phyloP scores from a whole-genome alignment of 208 protist species.

The Trypanosoma lewisi region DNA sequence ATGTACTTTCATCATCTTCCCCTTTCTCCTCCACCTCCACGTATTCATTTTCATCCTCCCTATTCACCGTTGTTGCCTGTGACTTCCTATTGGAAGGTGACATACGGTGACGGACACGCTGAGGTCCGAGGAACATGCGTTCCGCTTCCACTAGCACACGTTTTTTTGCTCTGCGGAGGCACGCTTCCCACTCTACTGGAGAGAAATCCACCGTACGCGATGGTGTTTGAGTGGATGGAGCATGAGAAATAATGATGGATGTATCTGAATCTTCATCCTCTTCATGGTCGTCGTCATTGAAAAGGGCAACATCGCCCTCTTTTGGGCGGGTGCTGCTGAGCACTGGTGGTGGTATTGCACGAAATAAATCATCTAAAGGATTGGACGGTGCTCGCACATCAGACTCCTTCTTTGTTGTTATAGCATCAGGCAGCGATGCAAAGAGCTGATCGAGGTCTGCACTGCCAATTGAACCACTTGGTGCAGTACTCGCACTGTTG shows the following conservation, averaged over 20 bases:
- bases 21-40: not conserved
- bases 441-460: constrained; percentile 45
- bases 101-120: not conserved
- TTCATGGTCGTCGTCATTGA: not conserved
- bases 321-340: constrained; percentile 9
- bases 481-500: not conserved
- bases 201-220: constrained; percentile 9
- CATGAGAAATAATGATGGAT: not conserved
- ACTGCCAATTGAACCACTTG: not conserved
- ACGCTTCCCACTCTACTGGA: not conserved
- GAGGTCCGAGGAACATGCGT: constrained; percentile 6
- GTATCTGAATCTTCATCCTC: not conserved
- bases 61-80: not conserved
- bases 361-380: constrained; percentile 14
- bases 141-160: constrained; percentile 14
- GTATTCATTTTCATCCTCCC: not conserved
- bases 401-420: constrained; percentile 1
- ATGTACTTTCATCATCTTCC: not conserved
- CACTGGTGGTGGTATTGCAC: constrained; percentile 18
- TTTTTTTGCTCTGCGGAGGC: constrained; percentile 11
- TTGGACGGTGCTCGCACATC: not conserved
- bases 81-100: not conserved
- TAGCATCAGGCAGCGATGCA: constrained; percentile 30
- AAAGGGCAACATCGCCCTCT: not conserved
- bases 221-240: not conserved